Evolutionary conservation across 2,329 filamentous ascomycete species (phyloP), one percentile per base, ranked within the genome.

Genomic region (Drechslerella dactyloides): DNA sequence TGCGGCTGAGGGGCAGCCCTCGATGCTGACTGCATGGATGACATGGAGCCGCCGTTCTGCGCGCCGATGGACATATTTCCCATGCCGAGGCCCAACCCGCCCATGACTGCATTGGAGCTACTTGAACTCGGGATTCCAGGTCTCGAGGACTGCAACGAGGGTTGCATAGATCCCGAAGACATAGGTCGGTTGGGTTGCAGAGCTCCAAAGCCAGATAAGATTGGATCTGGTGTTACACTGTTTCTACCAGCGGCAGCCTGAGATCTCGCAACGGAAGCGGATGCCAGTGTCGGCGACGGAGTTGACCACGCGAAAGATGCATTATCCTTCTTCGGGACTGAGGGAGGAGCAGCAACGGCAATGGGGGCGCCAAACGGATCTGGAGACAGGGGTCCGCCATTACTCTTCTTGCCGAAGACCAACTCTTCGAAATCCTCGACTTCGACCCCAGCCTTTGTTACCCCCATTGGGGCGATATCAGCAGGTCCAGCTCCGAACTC

Each of bases 361-460:
- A 65, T 48, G 60, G 58, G 37, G 54, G 51, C 17, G 59, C 74
- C 76, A 78, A 70, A 76, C 76, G 73, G 75, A 78, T 77, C 59
- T 78, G 78, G 24, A 77, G 77, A 55, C 73, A 75, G 61, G 75
- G 77, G n/a, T 44, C 61, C 23, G 21, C 66, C 48, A 13, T 58
- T 74, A 5, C 55, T 80, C 52, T 83, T 81, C 63, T 85, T 86
- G 7, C 93, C 93, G 77, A 96, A 91, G 57, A 99, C 93, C 1
- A 99, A 86, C 1, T 86, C 86, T 78, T 96, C 93, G 77, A 97
- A 99, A 77, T 96, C 91, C 68, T 89, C 85, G 54, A 89, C 84
- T 11, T 82, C 83, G n/a, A 82, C 82, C 74, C 33, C 54, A 1
- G 57, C 23, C 6, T 30, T 23, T 3, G 6, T 3, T 5, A 23